These are phyloP conservation scores for Kodamaea alishanica DNA, from an alignment of 1,139 yeast genomes.

Conservation along the genomic window DNA sequence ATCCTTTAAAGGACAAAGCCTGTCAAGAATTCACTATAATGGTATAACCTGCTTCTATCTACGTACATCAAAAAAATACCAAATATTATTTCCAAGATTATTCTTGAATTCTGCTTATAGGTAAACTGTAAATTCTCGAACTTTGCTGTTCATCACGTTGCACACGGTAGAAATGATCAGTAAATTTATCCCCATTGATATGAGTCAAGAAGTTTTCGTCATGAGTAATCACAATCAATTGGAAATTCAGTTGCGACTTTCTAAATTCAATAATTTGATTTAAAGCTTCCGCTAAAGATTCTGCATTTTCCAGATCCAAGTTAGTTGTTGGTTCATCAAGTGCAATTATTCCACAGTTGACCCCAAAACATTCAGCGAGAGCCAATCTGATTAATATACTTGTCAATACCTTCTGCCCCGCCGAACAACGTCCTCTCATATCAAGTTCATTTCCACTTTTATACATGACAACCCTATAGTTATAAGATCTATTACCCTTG, in stretches of 20 bases:
- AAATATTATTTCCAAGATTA: too few relatives aligned
- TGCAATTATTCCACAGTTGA: slow-evolving; percentile 92
- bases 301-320: slow-evolving; percentile 84
- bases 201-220: slow-evolving; percentile 86
- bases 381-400: slow-evolving; percentile 89
- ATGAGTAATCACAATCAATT: slow-evolving; percentile 90
- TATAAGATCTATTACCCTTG: slow-evolving; percentile 70
- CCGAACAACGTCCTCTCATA: slow-evolving; percentile 98
- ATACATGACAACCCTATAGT: slow-evolving; percentile 92
- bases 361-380: slow-evolving; percentile 92
- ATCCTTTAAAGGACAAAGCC: too few relatives aligned
- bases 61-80: too few relatives aligned
- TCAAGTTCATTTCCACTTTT: slow-evolving; percentile 90
- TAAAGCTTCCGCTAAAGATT: slow-evolving; percentile 79
- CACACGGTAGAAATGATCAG: slow-evolving; percentile 86
- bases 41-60: too few relatives aligned
- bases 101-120: slow-evolving; percentile 39
- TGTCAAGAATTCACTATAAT: too few relatives aligned
- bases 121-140: slow-evolving; percentile 59
- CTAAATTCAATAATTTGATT: slow-evolving; percentile 73
- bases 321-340: slow-evolving; percentile 98
- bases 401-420: slow-evolving; percentile 95
- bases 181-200: slow-evolving; percentile 80
- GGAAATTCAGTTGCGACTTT: slow-evolving; percentile 80
- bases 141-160: slow-evolving; percentile 77